These are phyloP conservation scores for Boletellus emodensis DNA, from an alignment of 768 basidiomycete genomes.

Conservation along the genomic window DNA sequence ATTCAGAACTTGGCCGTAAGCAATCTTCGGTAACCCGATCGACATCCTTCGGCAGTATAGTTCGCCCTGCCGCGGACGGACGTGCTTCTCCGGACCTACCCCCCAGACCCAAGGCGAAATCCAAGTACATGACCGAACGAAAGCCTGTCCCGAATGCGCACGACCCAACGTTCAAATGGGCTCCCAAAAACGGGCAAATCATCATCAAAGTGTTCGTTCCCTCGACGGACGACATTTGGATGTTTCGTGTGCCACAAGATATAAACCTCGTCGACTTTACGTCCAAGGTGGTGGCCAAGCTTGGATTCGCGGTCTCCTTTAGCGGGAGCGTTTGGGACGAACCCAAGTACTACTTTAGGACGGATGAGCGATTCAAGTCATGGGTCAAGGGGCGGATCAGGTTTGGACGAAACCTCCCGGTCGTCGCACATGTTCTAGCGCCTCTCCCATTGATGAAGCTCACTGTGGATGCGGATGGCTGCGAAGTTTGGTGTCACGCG, in stretches of 20 bases:
- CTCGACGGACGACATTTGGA: slow-evolving; percentile 39
- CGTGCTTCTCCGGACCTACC: slow-evolving; percentile 17
- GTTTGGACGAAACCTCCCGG: slow-evolving; percentile 33
- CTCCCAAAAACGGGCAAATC: slow-evolving; percentile 32
- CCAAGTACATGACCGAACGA: neutral
- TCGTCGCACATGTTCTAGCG: slow-evolving; percentile 29
- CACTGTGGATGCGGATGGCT: slow-evolving; percentile 13
- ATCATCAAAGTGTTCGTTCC: slow-evolving; percentile 39
- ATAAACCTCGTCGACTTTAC: slow-evolving; percentile 30
- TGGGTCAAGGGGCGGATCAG: slow-evolving; percentile 34
- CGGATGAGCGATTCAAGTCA: slow-evolving; percentile 30
- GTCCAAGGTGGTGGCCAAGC: slow-evolving; percentile 30
- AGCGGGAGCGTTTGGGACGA: slow-evolving; percentile 30
- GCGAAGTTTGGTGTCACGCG: slow-evolving; percentile 23
- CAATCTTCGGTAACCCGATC: slow-evolving; percentile 15
- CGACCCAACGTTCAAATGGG: slow-evolving; percentile 24
- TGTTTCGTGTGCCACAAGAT: slow-evolving; percentile 32
- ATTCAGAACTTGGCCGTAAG: slow-evolving; percentile 3
- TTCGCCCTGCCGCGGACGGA: slow-evolving; percentile 12
- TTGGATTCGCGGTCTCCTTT: slow-evolving; percentile 35
- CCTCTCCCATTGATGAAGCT: slow-evolving; percentile 16
- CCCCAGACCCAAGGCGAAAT: slow-evolving; percentile 13
- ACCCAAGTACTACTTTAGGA: slow-evolving; percentile 27
- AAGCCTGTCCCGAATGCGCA: neutral
- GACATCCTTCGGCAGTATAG: slow-evolving; percentile 13